Base-by-base conservation (phyloP, 768 basidiomycete species). In the Suillus discolor region DNA sequence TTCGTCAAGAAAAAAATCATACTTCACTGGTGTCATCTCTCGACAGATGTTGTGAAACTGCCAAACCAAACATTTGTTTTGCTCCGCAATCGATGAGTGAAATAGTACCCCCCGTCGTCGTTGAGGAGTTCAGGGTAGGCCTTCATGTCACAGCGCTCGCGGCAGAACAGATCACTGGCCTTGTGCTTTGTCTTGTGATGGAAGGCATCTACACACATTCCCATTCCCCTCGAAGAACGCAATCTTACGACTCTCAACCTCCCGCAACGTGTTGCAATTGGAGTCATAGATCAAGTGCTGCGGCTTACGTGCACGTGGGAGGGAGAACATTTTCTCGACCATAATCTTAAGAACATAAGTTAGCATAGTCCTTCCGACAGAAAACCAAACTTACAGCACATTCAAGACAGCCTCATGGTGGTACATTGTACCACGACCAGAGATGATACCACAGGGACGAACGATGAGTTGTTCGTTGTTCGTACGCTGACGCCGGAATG, bases 41-140 rank as follows among this genome's bases (percentile, higher is more conserved):
- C 71, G 63, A 49, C 71, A 71, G 0, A 79, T 79, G 2, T 77
- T 66, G 18, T 70, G 69, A 63, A 57, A 1, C 79, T 76, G 0
- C 79, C 79, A 54, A 82, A 66, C 82, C 82, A 83, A 0, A 65
- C 47, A 62, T 79, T 78, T 28, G 47, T 74, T 75, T n/a, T 66
- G 75, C 70, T 81, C 81, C 73, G 61, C 81, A 65, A 23, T 68
- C 38, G 53, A 83, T 16, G 81, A 79, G 9, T 77, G 60, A 83
- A 71, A 45, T 77, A 75, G 39, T 79, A 84, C 59, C 71, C 65
- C 18, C 63, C 38, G 6, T 47, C 1, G 0, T n/a, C 11, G 1
- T 47, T 11, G 3, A 47, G n/a, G 2, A 47, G 11, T 6, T 47
- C 45, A 1, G n/a, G 45, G n/a, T n/a, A n/a, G n/a, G n/a, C n/a